Evolutionary conservation across 768 basidiomycete species (phyloP).

Genomic region (Tephrocybe rancida): DNA sequence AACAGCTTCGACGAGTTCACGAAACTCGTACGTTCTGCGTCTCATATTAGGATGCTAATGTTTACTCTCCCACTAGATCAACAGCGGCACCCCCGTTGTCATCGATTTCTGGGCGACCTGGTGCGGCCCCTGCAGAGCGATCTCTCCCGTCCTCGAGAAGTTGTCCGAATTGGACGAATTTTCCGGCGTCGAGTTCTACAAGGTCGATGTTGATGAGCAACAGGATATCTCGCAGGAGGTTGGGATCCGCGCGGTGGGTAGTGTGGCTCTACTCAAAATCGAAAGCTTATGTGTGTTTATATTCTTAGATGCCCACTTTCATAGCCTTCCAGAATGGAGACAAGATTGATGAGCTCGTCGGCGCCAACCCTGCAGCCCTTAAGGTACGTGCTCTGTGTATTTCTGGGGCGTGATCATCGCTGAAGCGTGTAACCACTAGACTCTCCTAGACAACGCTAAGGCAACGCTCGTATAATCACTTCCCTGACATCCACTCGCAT

Average conservation of each 20-base stretch:
- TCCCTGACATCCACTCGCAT: no score
- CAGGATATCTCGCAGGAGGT: slow-evolving; percentile 56
- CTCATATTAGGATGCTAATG: neutral
- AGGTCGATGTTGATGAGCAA: slow-evolving; percentile 71
- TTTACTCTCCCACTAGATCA: slow-evolving; percentile 36
- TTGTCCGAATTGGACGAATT: slow-evolving; percentile 37
- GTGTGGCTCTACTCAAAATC: neutral
- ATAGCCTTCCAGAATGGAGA: slow-evolving; percentile 36
- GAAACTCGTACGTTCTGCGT: slow-evolving; percentile 40
- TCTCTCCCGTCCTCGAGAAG: slow-evolving; percentile 67
- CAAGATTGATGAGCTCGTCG: slow-evolving; percentile 41
- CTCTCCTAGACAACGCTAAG: no score
- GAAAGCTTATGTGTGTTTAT: neutral
- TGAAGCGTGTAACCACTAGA: no score
- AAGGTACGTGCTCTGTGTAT: slow-evolving; percentile 37
- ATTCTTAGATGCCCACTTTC: slow-evolving; percentile 36
- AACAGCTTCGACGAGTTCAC: slow-evolving; percentile 40
- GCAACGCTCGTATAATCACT: no score
- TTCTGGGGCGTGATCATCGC: no score
- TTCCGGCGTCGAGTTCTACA: slow-evolving; percentile 59
- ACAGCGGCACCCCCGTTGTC: slow-evolving; percentile 45
- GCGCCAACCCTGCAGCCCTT: slow-evolving; percentile 45
- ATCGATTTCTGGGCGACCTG: slow-evolving; percentile 82
- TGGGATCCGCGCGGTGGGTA: slow-evolving; percentile 13
- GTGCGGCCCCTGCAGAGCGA: slow-evolving; percentile 72